Evolutionary conservation across 2,329 filamentous ascomycete genomes (phyloP).

Genomic region (Penicillium sp.): DNA sequence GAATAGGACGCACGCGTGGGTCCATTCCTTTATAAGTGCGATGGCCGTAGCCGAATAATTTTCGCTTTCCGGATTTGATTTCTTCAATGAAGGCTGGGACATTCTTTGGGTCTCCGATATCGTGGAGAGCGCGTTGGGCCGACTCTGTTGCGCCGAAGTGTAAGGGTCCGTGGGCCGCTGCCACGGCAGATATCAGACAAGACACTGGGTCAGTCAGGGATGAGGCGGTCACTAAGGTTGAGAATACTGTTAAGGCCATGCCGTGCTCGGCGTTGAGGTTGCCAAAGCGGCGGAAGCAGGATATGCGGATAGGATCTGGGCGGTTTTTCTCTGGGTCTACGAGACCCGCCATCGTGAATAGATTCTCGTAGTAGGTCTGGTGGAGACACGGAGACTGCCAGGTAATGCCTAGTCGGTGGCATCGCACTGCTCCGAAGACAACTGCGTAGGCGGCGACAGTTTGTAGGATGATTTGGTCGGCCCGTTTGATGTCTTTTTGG

Average conservation of each 20-base stretch:
- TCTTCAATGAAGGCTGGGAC: constrained; percentile 29
- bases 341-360: constrained; percentile 55
- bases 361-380: constrained; percentile 55
- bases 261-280: constrained; percentile 60
- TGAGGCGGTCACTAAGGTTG: constrained; percentile 56
- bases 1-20: constrained; percentile 28
- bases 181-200: constrained; percentile 53
- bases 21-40: constrained; percentile 33
- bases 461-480: constrained; percentile 26
- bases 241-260: constrained; percentile 58
- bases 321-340: constrained; percentile 48
- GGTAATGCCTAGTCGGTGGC: constrained; percentile 23
- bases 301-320: constrained; percentile 48
- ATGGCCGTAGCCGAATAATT: constrained; percentile 35
- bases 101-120: constrained; percentile 26
- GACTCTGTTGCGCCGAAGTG: constrained; percentile 61
- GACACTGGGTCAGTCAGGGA: constrained; percentile 56
- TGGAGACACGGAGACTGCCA: constrained; percentile 32
- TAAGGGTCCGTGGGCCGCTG: constrained; percentile 57
- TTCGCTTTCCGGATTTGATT: constrained; percentile 28
- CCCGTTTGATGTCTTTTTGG: constrained; percentile 17
- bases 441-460: constrained; percentile 28
- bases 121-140: constrained; percentile 46
- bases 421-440: constrained; percentile 25
- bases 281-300: constrained; percentile 54